phyloP scores from a whole-genome alignment of 2,329 filamentous ascomycete species.

The Rhynchosporium graminicola region DNA sequence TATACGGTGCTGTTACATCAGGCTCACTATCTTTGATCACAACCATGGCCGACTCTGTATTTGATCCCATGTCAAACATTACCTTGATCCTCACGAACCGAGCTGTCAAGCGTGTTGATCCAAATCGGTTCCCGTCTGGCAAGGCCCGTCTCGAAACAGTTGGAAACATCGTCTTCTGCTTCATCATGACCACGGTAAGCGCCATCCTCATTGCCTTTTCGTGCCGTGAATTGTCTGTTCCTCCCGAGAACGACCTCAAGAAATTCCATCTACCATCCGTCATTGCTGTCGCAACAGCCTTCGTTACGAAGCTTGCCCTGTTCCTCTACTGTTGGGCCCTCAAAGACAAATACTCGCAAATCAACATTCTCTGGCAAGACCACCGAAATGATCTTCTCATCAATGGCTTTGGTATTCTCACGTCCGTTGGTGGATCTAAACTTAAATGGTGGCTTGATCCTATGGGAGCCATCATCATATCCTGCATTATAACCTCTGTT shows the following conservation, averaged over 20 bases:
- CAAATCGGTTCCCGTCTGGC: slow-evolving; percentile 82
- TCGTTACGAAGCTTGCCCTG: slow-evolving; percentile 76
- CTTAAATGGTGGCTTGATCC: slow-evolving; percentile 95
- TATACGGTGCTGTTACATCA: slow-evolving; percentile 85
- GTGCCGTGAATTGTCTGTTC: slow-evolving; percentile 64
- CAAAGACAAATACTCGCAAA: slow-evolving; percentile 87
- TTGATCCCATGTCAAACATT: slow-evolving; percentile 87
- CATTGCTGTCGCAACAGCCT: slow-evolving; percentile 81
- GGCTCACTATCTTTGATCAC: slow-evolving; percentile 95
- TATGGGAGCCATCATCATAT: slow-evolving; percentile 83
- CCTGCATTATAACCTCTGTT: slow-evolving; percentile 71
- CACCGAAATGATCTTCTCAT: slow-evolving; percentile 97
- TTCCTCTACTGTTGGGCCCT: slow-evolving; percentile 93
- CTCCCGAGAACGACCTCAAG: slow-evolving; percentile 52
- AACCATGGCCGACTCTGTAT: slow-evolving; percentile 93
- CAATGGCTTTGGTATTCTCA: slow-evolving; percentile 90
- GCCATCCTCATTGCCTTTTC: slow-evolving; percentile 92
- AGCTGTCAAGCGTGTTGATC: slow-evolving; percentile 84
- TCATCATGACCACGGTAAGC: slow-evolving; percentile 91
- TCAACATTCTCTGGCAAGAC: slow-evolving; percentile 92
- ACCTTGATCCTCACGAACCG: slow-evolving; percentile 85
- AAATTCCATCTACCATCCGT: slow-evolving; percentile 79
- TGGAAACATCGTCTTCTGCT: slow-evolving; percentile 95
- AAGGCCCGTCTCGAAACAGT: slow-evolving; percentile 94
- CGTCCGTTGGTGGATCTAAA: slow-evolving; percentile 87